Evolutionary conservation across 78 protist species (phyloP), one percentile per base, ranked within the genome.

Genomic region (Dictyostelium citrinum): DNA sequence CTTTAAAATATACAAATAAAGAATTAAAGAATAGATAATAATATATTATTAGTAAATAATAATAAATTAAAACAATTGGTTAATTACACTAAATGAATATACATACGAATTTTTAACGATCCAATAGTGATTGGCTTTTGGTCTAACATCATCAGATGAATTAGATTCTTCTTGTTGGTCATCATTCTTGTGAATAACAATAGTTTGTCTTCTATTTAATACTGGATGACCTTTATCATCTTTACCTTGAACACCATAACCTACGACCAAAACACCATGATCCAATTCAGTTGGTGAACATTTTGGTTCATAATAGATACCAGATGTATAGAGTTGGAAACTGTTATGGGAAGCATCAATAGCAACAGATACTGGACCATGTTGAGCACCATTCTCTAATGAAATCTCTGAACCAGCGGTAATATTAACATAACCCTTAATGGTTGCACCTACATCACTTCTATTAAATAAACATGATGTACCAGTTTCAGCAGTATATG

Each of bases 21-120:
- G n/a, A n/a, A n/a, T n/a, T n/a, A 39, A 39, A 39, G 4, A 39
- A 39, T 39, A 39, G 4, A 39, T 39, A 39, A 5, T 39, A 39
- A 39, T 39, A 39, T 39, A n/a, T n/a, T n/a, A n/a, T n/a, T n/a
- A n/a, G n/a, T n/a, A n/a, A n/a, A n/a, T n/a, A n/a, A n/a, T n/a
- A n/a, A n/a, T n/a, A n/a, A n/a, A n/a, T n/a, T n/a, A n/a, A n/a
- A n/a, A n/a, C n/a, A n/a, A n/a, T n/a, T n/a, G n/a, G n/a, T n/a
- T n/a, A n/a, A n/a, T n/a, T n/a, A n/a, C n/a, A n/a, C n/a, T n/a
- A n/a, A n/a, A n/a, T n/a, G n/a, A n/a, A n/a, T n/a, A n/a, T n/a
- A n/a, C n/a, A n/a, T n/a, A n/a, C n/a, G 97, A 88, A 98, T 98
- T 98, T 91, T 98, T 98, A 72, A 97, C 97, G 60, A 92, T 77